phyloP scores from a whole-genome alignment of 1,284 basidiomycete species.

The Cutaneotrichosporon sp. region DNA sequence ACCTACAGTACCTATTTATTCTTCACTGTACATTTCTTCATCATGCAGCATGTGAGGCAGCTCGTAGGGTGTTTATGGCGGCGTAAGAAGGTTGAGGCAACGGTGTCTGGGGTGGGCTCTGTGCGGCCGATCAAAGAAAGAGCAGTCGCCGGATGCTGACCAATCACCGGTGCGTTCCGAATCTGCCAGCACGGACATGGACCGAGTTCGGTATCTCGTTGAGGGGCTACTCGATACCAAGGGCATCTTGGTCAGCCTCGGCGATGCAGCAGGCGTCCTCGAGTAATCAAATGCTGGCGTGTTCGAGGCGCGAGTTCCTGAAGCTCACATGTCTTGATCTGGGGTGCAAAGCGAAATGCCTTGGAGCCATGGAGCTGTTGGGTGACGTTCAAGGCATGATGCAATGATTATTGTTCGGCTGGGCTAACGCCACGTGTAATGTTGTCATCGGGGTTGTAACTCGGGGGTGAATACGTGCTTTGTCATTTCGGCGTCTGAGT shows the following conservation, averaged over 20 bases:
- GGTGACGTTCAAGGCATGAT: no score
- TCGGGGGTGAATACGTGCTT: no score
- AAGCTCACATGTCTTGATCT: not conserved
- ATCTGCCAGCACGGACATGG: not conserved
- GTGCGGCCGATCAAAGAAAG: not conserved
- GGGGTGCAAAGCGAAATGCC: not conserved
- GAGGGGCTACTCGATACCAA: not conserved
- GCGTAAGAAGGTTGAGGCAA: not conserved
- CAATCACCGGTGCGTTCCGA: not conserved
- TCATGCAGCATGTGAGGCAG: conserved; percentile 12
- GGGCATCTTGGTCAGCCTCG: not conserved
- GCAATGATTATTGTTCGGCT: no score
- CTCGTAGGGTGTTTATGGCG: not conserved
- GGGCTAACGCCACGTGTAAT: no score
- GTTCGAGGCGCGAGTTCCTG: not conserved
- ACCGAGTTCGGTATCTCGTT: not conserved
- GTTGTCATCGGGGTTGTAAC: no score
- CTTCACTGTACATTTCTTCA: conserved; percentile 10
- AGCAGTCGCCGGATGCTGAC: not conserved
- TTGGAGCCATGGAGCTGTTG: no score
- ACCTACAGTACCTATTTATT: not conserved
- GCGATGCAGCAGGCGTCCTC: not conserved
- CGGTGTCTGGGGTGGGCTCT: not conserved
- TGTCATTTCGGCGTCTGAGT: no score
- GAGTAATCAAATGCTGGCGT: not conserved